Conservation (phyloP, 1,139 yeast species). For the Scheffersomyces stambukii region DNA sequence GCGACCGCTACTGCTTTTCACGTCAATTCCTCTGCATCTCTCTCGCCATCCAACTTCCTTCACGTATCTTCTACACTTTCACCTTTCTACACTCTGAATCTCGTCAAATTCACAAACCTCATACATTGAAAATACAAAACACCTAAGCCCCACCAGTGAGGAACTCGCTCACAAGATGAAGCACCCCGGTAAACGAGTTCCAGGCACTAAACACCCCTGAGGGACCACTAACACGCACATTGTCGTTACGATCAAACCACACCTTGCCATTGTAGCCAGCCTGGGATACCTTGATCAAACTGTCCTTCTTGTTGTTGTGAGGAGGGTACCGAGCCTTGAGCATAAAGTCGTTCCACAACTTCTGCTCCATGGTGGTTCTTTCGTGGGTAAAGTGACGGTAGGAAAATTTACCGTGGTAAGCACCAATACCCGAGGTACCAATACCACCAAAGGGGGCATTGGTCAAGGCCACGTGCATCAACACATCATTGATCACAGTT, state of each 20-base stretch:
- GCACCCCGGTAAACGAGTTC: conserved; percentile 29
- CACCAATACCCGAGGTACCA: conserved; percentile 77
- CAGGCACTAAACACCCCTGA: conserved; percentile 27
- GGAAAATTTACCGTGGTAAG: conserved; percentile 77
- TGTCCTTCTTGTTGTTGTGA: conserved; percentile 32
- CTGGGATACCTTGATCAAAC: conserved; percentile 22
- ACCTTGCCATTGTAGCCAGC: conserved; percentile 25
- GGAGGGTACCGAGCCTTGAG: conserved; percentile 71
- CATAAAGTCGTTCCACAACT: conserved; percentile 59
- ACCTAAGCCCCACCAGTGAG: conserved; percentile 4
- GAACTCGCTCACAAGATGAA: conserved; percentile 16
- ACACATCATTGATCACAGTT: conserved; percentile 63
- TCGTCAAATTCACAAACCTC: background rate
- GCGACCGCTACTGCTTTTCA: background rate
- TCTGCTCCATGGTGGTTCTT: conserved; percentile 66
- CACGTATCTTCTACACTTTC: background rate
- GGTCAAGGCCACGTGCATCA: conserved; percentile 68
- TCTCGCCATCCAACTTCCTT: background rate
- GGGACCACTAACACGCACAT: conserved; percentile 37
- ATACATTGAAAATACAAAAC: conserved; percentile 1
- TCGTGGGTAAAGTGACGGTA: conserved; percentile 73
- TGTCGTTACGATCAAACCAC: conserved; percentile 35
- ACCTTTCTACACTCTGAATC: conserved; percentile 1
- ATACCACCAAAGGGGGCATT: conserved; percentile 90
- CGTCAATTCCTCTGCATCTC: background rate